Conservation (phyloP, 164 flowering plant species). For the Vitis rupestris region DNA sequence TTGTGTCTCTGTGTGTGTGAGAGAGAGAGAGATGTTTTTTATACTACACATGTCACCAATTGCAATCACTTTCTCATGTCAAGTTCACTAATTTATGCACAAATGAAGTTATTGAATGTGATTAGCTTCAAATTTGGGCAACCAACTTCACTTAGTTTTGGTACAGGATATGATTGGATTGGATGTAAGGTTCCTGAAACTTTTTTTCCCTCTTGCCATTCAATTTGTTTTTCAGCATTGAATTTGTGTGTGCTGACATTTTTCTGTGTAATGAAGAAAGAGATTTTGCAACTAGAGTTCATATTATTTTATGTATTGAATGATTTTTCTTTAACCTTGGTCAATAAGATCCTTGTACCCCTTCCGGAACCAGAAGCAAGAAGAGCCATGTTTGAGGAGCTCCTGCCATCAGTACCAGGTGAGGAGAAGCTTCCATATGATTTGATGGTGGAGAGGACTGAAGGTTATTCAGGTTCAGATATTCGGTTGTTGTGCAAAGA, state of each 20-base stretch:
- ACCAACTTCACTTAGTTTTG: too few species aligned
- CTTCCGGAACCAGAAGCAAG: conserved; percentile 99
- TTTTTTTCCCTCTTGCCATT: too few species aligned
- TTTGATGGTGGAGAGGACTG: conserved; percentile 71
- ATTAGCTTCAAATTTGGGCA: too few species aligned
- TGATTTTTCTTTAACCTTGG: conserved; percentile 26
- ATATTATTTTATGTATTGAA: not conserved
- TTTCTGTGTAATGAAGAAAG: not conserved
- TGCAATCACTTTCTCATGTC: too few species aligned
- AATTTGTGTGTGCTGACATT: not conserved
- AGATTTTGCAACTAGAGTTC: conserved; percentile 1
- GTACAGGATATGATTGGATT: too few species aligned
- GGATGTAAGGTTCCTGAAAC: too few species aligned
- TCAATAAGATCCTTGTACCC: conserved; percentile 86
- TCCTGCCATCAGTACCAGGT: conserved; percentile 51
- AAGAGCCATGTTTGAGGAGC: conserved; percentile 89
- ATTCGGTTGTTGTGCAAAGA: conserved; percentile 92
- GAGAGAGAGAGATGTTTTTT: too few species aligned
- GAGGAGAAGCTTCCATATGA: conserved; percentile 71
- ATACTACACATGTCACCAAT: too few species aligned
- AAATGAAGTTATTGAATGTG: too few species aligned
- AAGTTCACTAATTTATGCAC: too few species aligned
- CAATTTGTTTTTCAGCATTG: not conserved
- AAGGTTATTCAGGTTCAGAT: conserved; percentile 97
- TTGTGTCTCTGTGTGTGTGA: too few species aligned